Evolutionary conservation across 2,329 filamentous ascomycete species (phyloP).

Genomic region (Periconia digitata): DNA sequence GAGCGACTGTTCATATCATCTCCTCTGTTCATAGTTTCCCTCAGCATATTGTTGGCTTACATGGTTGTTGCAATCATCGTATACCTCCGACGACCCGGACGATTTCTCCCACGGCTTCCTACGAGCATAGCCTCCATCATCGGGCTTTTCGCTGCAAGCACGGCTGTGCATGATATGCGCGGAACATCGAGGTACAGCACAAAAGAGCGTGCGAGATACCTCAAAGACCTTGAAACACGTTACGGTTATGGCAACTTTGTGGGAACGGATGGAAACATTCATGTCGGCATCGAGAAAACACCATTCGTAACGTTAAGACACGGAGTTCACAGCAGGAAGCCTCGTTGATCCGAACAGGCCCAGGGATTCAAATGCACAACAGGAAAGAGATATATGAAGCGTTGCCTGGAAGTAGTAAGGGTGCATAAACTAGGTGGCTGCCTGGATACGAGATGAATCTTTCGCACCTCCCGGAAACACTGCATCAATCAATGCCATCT

Average conservation of each 20-base stretch:
- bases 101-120: slow-evolving; percentile 55
- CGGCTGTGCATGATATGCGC: slow-evolving; percentile 43
- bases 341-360: too few species aligned
- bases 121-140: slow-evolving; percentile 53
- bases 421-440: background rate
- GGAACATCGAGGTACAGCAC: slow-evolving; percentile 19
- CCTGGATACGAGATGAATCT: background rate
- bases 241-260: slow-evolving; percentile 55
- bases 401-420: too few species aligned
- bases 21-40: slow-evolving; percentile 50
- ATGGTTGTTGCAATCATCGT: slow-evolving; percentile 46
- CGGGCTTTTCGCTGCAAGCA: slow-evolving; percentile 52
- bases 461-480: background rate
- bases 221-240: slow-evolving; percentile 15
- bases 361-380: background rate
- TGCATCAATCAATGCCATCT: background rate
- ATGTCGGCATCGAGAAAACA: slow-evolving; percentile 56
- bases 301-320: slow-evolving; percentile 31
- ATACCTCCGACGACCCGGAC: slow-evolving; percentile 46
- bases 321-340: too few species aligned
- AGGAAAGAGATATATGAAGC: background rate
- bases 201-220: slow-evolving; percentile 16
- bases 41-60: slow-evolving; percentile 50
- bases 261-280: slow-evolving; percentile 48
- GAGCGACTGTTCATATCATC: slow-evolving; percentile 54